These are phyloP conservation scores for Ensete glaucum DNA, from an alignment of 176 grass and related monocot genomes.

Conservation along the genomic window DNA sequence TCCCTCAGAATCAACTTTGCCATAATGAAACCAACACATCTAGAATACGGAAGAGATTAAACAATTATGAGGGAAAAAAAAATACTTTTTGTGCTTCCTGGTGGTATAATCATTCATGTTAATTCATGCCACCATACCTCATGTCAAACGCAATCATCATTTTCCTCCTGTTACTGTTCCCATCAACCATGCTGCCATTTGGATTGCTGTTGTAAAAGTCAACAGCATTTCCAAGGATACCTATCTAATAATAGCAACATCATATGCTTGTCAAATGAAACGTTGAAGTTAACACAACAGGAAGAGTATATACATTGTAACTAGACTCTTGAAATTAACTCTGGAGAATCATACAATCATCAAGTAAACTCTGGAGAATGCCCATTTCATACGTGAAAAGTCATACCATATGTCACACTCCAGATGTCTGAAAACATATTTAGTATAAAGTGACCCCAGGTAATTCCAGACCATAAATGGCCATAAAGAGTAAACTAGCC, in stretches of 20 bases:
- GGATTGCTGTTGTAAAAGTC: conserved; percentile 58
- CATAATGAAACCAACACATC: conserved; percentile 95
- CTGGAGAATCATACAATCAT: background rate
- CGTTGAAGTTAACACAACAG: conserved; percentile 2
- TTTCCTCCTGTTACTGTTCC: conserved; percentile 56
- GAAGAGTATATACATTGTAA: background rate
- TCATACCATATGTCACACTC: background rate
- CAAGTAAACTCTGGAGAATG: background rate
- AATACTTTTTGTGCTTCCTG: conserved; percentile 2
- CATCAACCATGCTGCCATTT: conserved; percentile 31
- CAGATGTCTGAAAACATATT: background rate
- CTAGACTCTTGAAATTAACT: background rate
- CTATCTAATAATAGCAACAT: conserved; percentile 48
- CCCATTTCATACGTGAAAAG: background rate
- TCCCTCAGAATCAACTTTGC: conserved; percentile 79
- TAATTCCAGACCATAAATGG: background rate
- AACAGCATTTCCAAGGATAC: conserved; percentile 87
- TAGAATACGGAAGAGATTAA: conserved; percentile 20
- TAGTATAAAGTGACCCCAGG: background rate
- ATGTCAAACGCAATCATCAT: conserved; percentile 98
- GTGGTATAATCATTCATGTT: background rate
- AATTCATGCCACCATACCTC: conserved; percentile 46
- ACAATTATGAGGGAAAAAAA: background rate
- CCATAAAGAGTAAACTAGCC: too few relatives aligned
- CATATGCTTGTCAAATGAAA: conserved; percentile 10